Base-by-base conservation (phyloP, 2,329 filamentous ascomycete genomes). In the Xylariaceae sp. region DNA sequence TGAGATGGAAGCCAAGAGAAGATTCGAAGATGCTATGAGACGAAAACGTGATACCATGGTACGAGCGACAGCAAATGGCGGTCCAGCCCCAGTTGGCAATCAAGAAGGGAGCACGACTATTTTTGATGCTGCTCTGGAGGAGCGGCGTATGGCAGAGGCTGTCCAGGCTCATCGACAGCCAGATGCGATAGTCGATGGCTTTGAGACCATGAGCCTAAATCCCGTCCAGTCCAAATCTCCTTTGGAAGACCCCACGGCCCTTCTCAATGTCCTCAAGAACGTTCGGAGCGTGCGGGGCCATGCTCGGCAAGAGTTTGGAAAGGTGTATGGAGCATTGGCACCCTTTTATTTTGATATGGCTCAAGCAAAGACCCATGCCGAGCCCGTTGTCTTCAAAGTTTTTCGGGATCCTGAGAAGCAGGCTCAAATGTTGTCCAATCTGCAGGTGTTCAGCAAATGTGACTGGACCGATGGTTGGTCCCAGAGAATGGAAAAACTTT, bases 371-470 rank as follows among this genome's bases (percentile, higher is more conserved):
- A 91, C 79, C 61, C 91, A 90, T 76, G 85, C 90, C 12, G 90
- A 97, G 63, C 91, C 91, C 6, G 81, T 92, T 29, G 80, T 98
- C 7, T 99, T 98, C 75, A 87, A 90, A 66, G 89, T 89, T 9
- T 98, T 96, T 70, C 84, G 87, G 37, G 90, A 96, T 65, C 94
- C 95, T 0, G 91, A 96, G 73, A 86, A 92, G 55, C 95, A 98
- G 75, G 95, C 95, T 6, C 87, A 87, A 68, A 95, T 99, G 82
- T 80, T 99, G 54, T 81, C 89, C 16, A 94, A 96, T 67, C 76
- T 99, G 56, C 84, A 85, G 55, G 80, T 80, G 0, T 99, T 99
- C 74, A 81, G 89, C 8, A 87, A 86, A 67, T 92, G 90, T 69
- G 95, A 99, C 73, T 90, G 85, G 78, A 82, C 91, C 0, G 78